Base-by-base conservation (phyloP, 495 filamentous ascomycete species). In the Penicillium dipodomyicola region DNA sequence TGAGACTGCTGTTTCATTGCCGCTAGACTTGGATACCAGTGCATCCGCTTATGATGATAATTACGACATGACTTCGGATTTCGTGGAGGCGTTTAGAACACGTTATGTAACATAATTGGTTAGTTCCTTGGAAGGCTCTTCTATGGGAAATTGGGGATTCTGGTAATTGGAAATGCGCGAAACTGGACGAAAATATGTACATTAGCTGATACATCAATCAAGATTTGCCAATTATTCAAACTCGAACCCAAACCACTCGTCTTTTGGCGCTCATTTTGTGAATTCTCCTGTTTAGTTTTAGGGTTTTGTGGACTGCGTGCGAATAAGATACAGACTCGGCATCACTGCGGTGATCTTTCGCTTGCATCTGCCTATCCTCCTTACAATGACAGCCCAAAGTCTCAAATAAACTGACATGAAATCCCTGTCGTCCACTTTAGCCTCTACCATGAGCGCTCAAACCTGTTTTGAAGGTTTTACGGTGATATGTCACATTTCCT, bases 51-150 rank as follows among this genome's bases (percentile, higher is more conserved):
- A 12, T 40, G 29, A 58, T 42, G 60, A 66, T 15, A 14, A 56
- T 19, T 30, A 68, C 37, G 25, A 49, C 19, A 35, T 42, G 7
- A 45, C 15, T 12, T 27, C 52, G 40, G 37, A 48, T 19, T 68
- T 63, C 45, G 5, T 58, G 45, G 48, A 65, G 25, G 65, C 64
- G n/a, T 67, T 65, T 39, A 45, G 30, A 40, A 41, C 5, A 11
- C 40, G 49, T 17, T 68, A 61, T 58, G 17, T 25, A 47, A 41
- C 50, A 52, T 65, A 48, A 19, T 50, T 46, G 6, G 12, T 20
- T 32, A 19, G 42, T 12, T 47, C 22, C 29, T n/a, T n/a, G n/a
- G n/a, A 33, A 8, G 12, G 32, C 9, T 14, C 17, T 12, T 22
- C 20, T 32, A 48, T 17, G 19, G 45, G 10, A n/a, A 48, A 11